Evolutionary conservation across 371 early-diverging fungal species (phyloP), one percentile per base, ranked within the genome.

Genomic region (Mortierella sp.): DNA sequence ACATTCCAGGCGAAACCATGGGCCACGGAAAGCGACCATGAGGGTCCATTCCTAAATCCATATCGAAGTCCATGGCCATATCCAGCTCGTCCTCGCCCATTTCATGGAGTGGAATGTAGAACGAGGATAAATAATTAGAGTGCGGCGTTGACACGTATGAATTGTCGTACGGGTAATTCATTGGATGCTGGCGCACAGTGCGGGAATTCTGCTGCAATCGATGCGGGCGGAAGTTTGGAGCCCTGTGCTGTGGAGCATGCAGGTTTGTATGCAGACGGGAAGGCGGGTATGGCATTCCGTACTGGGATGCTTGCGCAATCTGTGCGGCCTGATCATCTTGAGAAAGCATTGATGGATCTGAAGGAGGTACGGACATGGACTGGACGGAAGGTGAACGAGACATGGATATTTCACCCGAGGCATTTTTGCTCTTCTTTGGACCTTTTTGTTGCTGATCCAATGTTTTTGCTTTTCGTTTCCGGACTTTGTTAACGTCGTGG

Each of bases 401-500:
- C 18, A 26, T 64, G 5, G 59, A 35, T 5, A 24, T 30, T 4
- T 16, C 37, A 22, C 58, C 59, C 18, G 66, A 51, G 16, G 62
- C 30, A 11, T 62, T 64, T 64, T 64, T 76, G 58, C 26, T 66
- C 51, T 69, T 73, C 52, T 72, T 78, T 11, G 70, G 14, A 1
- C 52, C 67, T 14, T 72, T 70, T 5, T 43, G 52, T 40, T 60
- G 63, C 11, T 78, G 66, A 6, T 78, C 70, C 39, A 66, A 62
- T 1, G 66, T 62, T 37, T 73, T 72, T 6, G 66, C 67, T 49
- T 81, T 81, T 57, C 81, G 75, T 28, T 81, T 81, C 54, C 81
- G 65, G 61, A 81, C 81, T 55, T 81, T 81, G 70, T 81, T 81
- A 54, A 65, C 73, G 26, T 81, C 81, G 43, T 81, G 81, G 43